Evolutionary conservation across 352 stramenopile genomes (phyloP).

Genomic region (Pythium insidiosum): DNA sequence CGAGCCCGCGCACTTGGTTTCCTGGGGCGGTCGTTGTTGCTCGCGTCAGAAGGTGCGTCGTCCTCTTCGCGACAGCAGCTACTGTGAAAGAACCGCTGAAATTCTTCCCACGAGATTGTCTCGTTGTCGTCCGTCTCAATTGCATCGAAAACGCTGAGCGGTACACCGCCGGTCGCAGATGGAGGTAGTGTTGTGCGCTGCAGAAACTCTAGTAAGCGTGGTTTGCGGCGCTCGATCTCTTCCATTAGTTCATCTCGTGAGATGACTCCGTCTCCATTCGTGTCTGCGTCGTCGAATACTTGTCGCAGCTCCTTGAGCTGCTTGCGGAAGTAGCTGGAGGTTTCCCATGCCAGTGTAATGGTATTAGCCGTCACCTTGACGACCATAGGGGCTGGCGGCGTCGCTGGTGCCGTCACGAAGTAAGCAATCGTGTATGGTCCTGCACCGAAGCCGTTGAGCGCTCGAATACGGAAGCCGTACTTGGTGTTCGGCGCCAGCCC

Average conservation of each 20-base stretch:
- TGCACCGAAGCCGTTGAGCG: conserved; percentile 88
- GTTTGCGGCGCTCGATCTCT: conserved; percentile 71
- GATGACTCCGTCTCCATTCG: conserved; percentile 62
- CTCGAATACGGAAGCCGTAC: conserved; percentile 85
- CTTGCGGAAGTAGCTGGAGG: conserved; percentile 47
- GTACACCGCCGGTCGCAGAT: neutral
- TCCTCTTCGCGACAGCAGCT: conserved; percentile 29
- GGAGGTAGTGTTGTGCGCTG: conserved; percentile 37
- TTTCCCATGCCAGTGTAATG: conserved; percentile 75
- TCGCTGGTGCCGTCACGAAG: conserved; percentile 76
- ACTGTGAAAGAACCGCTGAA: conserved; percentile 70
- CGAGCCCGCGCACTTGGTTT: too few relatives aligned
- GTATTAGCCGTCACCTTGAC: conserved; percentile 57
- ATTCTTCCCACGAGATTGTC: conserved; percentile 82
- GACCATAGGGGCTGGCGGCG: conserved; percentile 56
- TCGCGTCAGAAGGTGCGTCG: conserved; percentile 9
- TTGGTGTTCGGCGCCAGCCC: conserved; percentile 78
- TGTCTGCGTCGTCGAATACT: conserved; percentile 79
- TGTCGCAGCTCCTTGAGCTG: conserved; percentile 65
- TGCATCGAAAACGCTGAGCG: conserved; percentile 79
- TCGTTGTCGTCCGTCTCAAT: conserved; percentile 89
- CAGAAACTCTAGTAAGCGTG: conserved; percentile 63
- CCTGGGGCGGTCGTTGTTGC: too few relatives aligned
- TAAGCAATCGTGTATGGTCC: conserved; percentile 78
- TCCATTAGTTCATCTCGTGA: conserved; percentile 84